These are phyloP conservation scores for Hyphopichia burtonii DNA, from an alignment of 1,139 yeast genomes.

Conservation along the genomic window DNA sequence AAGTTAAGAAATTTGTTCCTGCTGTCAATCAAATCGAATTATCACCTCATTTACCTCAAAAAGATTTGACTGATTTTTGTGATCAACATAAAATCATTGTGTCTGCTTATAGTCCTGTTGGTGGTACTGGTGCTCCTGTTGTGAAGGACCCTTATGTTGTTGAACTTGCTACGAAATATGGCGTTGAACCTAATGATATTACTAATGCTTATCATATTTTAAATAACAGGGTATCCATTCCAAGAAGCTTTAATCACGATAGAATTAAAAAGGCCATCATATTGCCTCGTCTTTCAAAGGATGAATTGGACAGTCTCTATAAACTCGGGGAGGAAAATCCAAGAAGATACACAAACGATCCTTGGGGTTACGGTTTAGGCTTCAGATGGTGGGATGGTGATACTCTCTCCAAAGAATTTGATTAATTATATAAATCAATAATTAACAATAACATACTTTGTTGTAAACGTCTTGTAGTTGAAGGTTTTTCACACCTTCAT, in stretches of 20 bases:
- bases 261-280: slow-evolving; percentile 29
- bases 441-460: no score
- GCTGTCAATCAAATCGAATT: slow-evolving; percentile 38
- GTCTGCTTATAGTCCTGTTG: slow-evolving; percentile 38
- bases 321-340: slow-evolving; percentile 46
- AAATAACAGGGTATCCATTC: slow-evolving; percentile 31
- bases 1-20: slow-evolving; percentile 25
- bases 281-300: slow-evolving; percentile 40
- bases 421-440: no score
- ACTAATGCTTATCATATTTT: slow-evolving; percentile 39
- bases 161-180: slow-evolving; percentile 31
- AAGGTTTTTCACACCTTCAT: no score
- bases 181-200: slow-evolving; percentile 32
- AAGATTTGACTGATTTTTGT: slow-evolving; percentile 31
- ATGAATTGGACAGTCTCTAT: slow-evolving; percentile 44
- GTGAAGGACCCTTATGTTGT: slow-evolving; percentile 31
- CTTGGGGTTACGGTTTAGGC: slow-evolving; percentile 40
- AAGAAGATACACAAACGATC: slow-evolving; percentile 30
- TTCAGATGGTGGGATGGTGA: slow-evolving; percentile 39
- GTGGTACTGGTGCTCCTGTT: slow-evolving; percentile 36
- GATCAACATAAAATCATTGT: slow-evolving; percentile 21
- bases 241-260: slow-evolving; percentile 38
- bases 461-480: no score
- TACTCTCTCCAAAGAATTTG: slow-evolving; percentile 16
- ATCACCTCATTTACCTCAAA: slow-evolving; percentile 40